Base-by-base conservation (phyloP, 345 rosid genomes). In the Rubroshorea leprosula region DNA sequence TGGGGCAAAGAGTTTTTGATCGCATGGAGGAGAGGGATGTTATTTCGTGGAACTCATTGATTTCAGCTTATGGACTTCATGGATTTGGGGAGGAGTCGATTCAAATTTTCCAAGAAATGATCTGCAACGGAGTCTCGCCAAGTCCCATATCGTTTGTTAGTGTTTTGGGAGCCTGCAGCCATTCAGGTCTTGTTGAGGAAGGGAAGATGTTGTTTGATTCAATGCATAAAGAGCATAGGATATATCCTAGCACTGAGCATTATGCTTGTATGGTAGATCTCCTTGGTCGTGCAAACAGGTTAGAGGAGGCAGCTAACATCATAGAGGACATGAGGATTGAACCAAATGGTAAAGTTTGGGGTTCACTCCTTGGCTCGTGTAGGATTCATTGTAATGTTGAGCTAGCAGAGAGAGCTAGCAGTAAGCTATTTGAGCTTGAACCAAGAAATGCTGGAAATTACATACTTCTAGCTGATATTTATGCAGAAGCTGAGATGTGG, bases 241-340 rank as follows among this genome's bases (percentile, higher is more conserved):
- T 89, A 17, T 46, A 60, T 53, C 97, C 98, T 44, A 71, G 70
- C 15, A 77, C 81, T 27, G 96, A 89, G 79, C 98, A 92, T 74
- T 92, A 92, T 66, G 96, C 98, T 63, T 80, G 93, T 68, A 89
- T 92, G 96, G 98, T 92, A 58, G 98, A 89, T 75, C 89, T 92
- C 46, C 86, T 86, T 60, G 95, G 98, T 25, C 83, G 98, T 55
- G 90, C 97, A n/a, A 89, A 86, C 68, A 73, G 78, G 75, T 70
- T 92, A 66, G 82, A 78, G 31, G 93, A 83, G 71, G 98, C 98
- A 19, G 83, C 79, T 63, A 78, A 75, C 70, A 72, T 92, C 31
- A 74, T 83, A 16, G 79, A 67, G 49, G 87, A 77, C 15, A 86
- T 91, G 93, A 77, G 90, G 62, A 72, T 66, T 46, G 84, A 80